Evolutionary conservation across 495 filamentous ascomycete species (phyloP).

Genomic region (Cairneyella variabilis): DNA sequence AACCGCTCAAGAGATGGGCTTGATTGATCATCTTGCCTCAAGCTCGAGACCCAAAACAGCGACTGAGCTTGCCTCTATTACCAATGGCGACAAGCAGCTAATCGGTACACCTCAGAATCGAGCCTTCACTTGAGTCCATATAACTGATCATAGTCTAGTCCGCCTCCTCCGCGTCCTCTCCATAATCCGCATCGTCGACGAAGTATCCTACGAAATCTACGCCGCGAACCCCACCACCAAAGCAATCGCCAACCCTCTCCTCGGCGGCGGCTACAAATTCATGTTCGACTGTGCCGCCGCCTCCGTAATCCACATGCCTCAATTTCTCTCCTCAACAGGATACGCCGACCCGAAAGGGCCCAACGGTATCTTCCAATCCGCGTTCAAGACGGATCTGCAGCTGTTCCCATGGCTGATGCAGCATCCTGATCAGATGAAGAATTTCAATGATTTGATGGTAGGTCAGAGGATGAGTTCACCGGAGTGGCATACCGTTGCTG

Average conservation of each 20-base stretch:
- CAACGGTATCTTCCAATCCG: slow-evolving; percentile 15
- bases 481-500: slow-evolving; percentile 20
- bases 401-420: slow-evolving; percentile 21
- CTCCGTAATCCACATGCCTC: slow-evolving; percentile 17
- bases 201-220: background rate
- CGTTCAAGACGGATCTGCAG: slow-evolving; percentile 16
- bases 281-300: slow-evolving; percentile 8
- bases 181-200: background rate
- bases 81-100: slow-evolving; percentile 14
- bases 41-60: slow-evolving; percentile 13
- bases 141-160: background rate
- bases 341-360: slow-evolving; percentile 8
- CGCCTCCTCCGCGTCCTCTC: background rate
- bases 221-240: background rate
- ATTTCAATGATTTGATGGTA: slow-evolving; percentile 23
- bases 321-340: background rate
- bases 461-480: slow-evolving; percentile 16
- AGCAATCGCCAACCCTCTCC: background rate
- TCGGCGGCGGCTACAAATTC: slow-evolving; percentile 8
- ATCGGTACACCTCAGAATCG: slow-evolving; percentile 10
- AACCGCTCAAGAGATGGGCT: slow-evolving; percentile 16
- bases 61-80: slow-evolving; percentile 5
- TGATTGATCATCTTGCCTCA: slow-evolving; percentile 12
- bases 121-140: background rate
- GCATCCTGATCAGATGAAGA: slow-evolving; percentile 16